phyloP scores from a whole-genome alignment of 1,139 yeast genomes.

The Candida sanyaensis region DNA sequence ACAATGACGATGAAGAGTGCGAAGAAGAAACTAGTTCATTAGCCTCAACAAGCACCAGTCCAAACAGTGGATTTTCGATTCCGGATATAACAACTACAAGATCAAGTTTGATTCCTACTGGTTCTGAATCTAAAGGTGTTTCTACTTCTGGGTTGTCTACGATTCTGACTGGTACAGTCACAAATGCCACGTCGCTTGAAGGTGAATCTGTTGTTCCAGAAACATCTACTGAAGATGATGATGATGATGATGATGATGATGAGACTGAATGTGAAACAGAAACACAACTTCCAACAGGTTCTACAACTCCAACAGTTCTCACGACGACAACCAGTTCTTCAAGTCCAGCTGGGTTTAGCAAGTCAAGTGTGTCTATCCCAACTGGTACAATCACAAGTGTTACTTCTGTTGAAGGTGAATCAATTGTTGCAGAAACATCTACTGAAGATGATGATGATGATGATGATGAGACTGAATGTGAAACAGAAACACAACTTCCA shows the following conservation, averaged over 20 bases:
- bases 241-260: background rate
- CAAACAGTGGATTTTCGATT: constrained; percentile 5
- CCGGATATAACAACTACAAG: too few relatives aligned
- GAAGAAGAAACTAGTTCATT: constrained; percentile 10
- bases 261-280: background rate
- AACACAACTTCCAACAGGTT: background rate
- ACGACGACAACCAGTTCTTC: background rate
- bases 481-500: constrained; percentile 14
- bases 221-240: too few relatives aligned
- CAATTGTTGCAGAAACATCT: too few relatives aligned
- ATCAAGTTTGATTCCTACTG: constrained; percentile 2
- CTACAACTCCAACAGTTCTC: constrained; percentile 1
- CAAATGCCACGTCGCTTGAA: too few relatives aligned
- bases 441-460: constrained; percentile 10
- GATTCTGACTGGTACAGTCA: too few relatives aligned
- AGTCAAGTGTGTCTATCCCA: background rate
- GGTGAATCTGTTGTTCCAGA: too few relatives aligned
- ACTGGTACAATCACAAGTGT: too few relatives aligned
- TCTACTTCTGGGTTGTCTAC: background rate
- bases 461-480: constrained; percentile 15
- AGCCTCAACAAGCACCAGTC: constrained; percentile 11
- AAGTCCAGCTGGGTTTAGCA: too few relatives aligned
- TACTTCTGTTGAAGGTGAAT: too few relatives aligned
- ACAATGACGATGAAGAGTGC: constrained; percentile 12
- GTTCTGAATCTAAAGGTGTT: too few relatives aligned